A percentile compares a stretch with the other conserved stretches of the same genome.
Conservation (phyloP, 805 yeast species). For the Metschnikowia reukaufii region DNA sequence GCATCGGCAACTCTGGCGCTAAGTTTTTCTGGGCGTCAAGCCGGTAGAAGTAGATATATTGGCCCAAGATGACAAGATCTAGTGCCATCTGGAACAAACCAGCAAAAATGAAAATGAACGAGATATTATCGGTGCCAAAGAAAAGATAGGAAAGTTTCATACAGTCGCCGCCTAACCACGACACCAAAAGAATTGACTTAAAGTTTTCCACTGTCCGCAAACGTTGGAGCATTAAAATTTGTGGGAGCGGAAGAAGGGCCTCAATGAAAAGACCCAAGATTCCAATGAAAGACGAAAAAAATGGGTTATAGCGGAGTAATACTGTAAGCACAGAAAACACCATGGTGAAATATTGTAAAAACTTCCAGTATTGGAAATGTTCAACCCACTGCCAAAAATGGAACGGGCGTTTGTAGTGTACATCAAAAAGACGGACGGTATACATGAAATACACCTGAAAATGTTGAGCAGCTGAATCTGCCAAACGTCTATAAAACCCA, state of each 20-base stretch:
- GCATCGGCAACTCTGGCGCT: constrained; percentile 11
- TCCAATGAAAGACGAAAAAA: constrained; percentile 55
- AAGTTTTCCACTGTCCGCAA: constrained; percentile 74
- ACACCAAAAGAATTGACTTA: constrained; percentile 66
- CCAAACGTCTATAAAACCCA: constrained; percentile 8
- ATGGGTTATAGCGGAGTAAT: constrained; percentile 32
- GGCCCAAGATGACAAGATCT: constrained; percentile 71
- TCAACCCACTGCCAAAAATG: constrained; percentile 87
- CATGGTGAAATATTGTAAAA: constrained; percentile 48
- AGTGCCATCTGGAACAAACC: constrained; percentile 76
- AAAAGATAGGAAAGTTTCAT: constrained; percentile 71
- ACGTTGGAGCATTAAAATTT: constrained; percentile 67
- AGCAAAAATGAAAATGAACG: constrained; percentile 62
- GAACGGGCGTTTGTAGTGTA: constrained; percentile 61
- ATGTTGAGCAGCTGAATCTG: constrained; percentile 13
- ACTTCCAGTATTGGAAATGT: constrained; percentile 52
- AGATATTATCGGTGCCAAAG: constrained; percentile 73
- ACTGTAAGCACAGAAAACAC: constrained; percentile 43
- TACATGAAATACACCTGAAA: constrained; percentile 21
- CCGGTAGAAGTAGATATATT: constrained; percentile 61
- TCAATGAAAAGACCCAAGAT: constrained; percentile 68
- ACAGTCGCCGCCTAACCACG: constrained; percentile 90
- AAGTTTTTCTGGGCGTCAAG: constrained; percentile 10
- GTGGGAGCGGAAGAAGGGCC: constrained; percentile 72
- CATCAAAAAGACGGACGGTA: constrained; percentile 64